Evolutionary conservation across 441 rosid genomes (phyloP).

Genomic region (Capsella rubella): DNA sequence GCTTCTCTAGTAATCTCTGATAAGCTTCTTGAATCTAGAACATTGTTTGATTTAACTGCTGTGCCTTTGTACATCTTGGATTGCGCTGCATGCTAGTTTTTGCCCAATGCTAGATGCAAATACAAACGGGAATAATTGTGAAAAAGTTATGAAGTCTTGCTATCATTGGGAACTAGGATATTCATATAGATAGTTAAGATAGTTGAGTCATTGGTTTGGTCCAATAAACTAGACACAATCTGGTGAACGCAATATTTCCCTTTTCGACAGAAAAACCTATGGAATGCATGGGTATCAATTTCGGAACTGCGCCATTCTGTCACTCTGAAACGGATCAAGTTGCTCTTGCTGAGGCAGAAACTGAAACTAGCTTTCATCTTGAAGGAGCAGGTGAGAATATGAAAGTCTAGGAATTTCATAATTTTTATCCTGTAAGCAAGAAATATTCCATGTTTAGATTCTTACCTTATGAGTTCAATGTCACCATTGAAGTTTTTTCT

Average conservation of each 20-base stretch:
- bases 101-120: not conserved
- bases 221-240: constrained; percentile 2
- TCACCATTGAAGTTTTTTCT: constrained; percentile 1
- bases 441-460: constrained; percentile 9
- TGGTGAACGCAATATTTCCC: constrained; percentile 19
- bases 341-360: constrained; percentile 64
- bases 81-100: constrained; percentile 1
- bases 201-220: constrained; percentile 7
- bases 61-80: constrained; percentile 14
- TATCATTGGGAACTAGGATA: not conserved
- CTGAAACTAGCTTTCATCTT: constrained; percentile 68
- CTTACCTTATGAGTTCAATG: not conserved
- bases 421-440: constrained; percentile 7
- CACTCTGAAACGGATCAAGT: constrained; percentile 65
- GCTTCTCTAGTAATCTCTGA: constrained; percentile 4
- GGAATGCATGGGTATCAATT: constrained; percentile 73
- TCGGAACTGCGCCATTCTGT: constrained; percentile 65
- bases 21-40: constrained; percentile 8
- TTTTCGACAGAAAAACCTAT: constrained; percentile 60
- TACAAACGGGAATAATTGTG: not conserved
- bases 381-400: constrained; percentile 64
- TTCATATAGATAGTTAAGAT: constrained; percentile 3
- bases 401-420: constrained; percentile 26
- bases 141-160: constrained; percentile 17
- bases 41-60: not conserved